A percentile compares a stretch with the other conserved stretches of the same genome.
These are phyloP conservation scores for Lipomyces yarrowii DNA, from an alignment of 1,139 yeast genomes.

Conservation along the genomic window DNA sequence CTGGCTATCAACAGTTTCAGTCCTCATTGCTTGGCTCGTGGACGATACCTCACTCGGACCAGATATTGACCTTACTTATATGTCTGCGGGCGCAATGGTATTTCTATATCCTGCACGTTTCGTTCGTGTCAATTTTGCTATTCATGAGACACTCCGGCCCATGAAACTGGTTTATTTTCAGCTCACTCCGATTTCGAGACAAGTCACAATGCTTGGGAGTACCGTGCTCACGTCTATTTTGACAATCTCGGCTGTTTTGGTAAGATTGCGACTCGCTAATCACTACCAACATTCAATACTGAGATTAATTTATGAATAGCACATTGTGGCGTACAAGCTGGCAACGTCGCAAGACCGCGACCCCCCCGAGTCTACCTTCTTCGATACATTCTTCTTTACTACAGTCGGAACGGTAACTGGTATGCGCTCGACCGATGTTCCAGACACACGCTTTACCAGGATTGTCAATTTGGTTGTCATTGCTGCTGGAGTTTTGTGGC, in stretches of 20 bases:
- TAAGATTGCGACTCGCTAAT: not conserved
- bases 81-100: constrained; percentile 18
- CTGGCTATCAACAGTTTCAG: constrained; percentile 7
- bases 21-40: constrained; percentile 11
- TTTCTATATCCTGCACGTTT: constrained; percentile 15
- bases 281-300: not conserved
- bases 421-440: constrained; percentile 13
- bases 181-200: constrained; percentile 7
- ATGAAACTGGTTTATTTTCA: constrained; percentile 10
- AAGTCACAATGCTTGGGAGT: constrained; percentile 2
- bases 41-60: constrained; percentile 15
- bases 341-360: constrained; percentile 2
- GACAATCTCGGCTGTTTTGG: constrained; percentile 17
- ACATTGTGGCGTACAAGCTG: constrained; percentile 12
- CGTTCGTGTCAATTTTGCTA: constrained; percentile 8
- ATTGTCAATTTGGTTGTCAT: constrained; percentile 13
- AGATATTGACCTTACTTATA: constrained; percentile 13
- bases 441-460: constrained; percentile 13
- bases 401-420: constrained; percentile 19
- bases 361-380: constrained; percentile 9
- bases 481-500: constrained; percentile 19
- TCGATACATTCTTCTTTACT: constrained; percentile 21
- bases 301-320: not conserved
- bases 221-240: constrained; percentile 12
- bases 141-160: constrained; percentile 16